These are phyloP conservation scores for Verticillium dahliae DNA, from an alignment of 2,329 filamentous ascomycete species.

Conservation along the genomic window DNA sequence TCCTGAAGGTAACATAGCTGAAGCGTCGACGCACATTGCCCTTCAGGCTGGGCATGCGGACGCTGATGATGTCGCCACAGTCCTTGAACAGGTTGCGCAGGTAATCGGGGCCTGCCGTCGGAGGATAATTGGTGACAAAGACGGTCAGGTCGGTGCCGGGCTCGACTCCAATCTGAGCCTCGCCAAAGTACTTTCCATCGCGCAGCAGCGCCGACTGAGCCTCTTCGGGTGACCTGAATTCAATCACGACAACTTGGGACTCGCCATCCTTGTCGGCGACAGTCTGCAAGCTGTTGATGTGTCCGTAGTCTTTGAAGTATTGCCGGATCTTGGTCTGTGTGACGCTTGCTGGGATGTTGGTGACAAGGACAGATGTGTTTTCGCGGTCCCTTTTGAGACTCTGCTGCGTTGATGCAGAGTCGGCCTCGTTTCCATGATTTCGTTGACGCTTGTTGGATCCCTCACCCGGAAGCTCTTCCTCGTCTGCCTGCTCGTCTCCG, in stretches of 20 bases:
- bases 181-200: conserved; percentile 72
- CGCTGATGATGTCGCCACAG: conserved; percentile 75
- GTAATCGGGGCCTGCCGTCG: conserved; percentile 64
- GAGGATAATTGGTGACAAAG: conserved; percentile 86
- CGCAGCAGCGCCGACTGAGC: conserved; percentile 74
- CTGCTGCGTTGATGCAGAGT: conserved; percentile 24
- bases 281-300: conserved; percentile 70
- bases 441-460: conserved; percentile 62
- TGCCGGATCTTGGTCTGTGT: conserved; percentile 71
- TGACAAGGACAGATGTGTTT: conserved; percentile 77
- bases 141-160: conserved; percentile 74
- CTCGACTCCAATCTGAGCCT: conserved; percentile 65
- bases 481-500: conserved; percentile 33
- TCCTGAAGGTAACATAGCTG: conserved; percentile 89
- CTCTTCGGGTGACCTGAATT: conserved; percentile 77
- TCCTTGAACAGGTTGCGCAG: conserved; percentile 62
- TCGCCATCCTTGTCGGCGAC: conserved; percentile 54
- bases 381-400: conserved; percentile 75
- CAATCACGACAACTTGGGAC: conserved; percentile 68
- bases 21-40: conserved; percentile 85
- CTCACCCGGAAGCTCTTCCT: conserved; percentile 28
- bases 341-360: conserved; percentile 64
- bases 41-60: conserved; percentile 88
- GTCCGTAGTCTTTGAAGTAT: conserved; percentile 88
- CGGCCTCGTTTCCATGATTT: conserved; percentile 27